Evolutionary conservation across 495 filamentous ascomycete species (phyloP), one percentile per base, ranked within the genome.

Genomic region (Cryomyces minteri): DNA sequence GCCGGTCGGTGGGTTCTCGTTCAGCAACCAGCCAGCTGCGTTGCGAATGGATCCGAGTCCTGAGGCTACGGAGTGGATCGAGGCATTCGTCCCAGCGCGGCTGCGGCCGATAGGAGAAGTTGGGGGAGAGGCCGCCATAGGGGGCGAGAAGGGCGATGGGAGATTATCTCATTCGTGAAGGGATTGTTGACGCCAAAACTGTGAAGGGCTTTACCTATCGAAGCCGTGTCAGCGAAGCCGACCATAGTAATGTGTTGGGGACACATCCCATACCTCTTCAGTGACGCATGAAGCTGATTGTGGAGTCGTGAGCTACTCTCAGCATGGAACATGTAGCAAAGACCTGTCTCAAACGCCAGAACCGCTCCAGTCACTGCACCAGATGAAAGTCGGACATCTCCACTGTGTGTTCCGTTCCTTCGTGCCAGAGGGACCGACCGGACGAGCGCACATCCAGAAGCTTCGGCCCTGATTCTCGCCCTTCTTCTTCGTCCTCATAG

Each of bases 341-440:
- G 18, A 25, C 18, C 18, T 25, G 18, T 25, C 18, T 25, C 18
- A 25, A 25, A 25, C 18, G 18, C 18, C 18, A 25, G 18, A 25
- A 25, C 18, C 18, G 18, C 1, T 78, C 84, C 84, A 88, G 54
- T 90, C 84, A 51, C 81, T 88, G 37, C 77, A 77, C 87, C 87
- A 94, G 45, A 93, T 86, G 53, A 94, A 94, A 0, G 85, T 93
- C 1, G 67, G 60, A 58, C 87, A 94, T 3, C 84, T 76, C 76
- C 87, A 94, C 52, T 87, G 67, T 0, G 84, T 85, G 1, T 79
- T 80, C 39, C 64, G 75, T 57, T 93, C 85, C 51, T 88, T 90
- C 42, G 77, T 68, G 3, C 87, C 87, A 4, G 78, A 79, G 1
- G 87, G 87, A 0, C 87, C 87, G 8, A 93, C 56, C 10, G 87